A percentile compares a stretch with the other conserved stretches of the same genome.
phyloP scores from a whole-genome alignment of 176 grass and related monocot genomes.

The Chloris gayana region DNA sequence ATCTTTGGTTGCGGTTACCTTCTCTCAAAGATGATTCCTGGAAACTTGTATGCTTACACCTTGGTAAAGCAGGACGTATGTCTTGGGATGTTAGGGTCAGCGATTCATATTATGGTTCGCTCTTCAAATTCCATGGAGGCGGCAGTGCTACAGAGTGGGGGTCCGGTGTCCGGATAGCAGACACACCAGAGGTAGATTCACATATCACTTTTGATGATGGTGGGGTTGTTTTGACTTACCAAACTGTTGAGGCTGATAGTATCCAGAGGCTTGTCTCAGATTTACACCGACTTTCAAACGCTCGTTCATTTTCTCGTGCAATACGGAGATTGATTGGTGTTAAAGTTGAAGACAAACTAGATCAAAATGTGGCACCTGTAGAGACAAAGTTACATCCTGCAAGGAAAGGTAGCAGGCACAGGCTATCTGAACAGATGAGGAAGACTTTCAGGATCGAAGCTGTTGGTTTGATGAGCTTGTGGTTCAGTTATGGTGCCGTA shows the following conservation, averaged over 20 bases:
- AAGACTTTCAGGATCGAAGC: constrained; percentile 92
- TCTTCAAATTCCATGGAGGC: constrained; percentile 73
- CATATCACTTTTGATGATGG: constrained; percentile 84
- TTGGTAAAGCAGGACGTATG: constrained; percentile 82
- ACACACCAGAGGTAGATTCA: constrained; percentile 83
- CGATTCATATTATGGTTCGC: constrained; percentile 73
- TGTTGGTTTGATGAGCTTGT: constrained; percentile 87
- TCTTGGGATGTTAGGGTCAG: constrained; percentile 89
- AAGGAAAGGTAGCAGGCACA: constrained; percentile 54
- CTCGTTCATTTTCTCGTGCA: constrained; percentile 64
- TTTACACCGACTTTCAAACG: constrained; percentile 77
- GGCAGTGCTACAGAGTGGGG: constrained; percentile 71
- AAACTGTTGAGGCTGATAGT: constrained; percentile 85
- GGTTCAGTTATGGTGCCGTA: constrained; percentile 82
- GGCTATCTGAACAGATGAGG: constrained; percentile 69
- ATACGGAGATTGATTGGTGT: constrained; percentile 78
- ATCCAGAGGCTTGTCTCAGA: constrained; percentile 76
- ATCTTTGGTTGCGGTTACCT: constrained; percentile 78
- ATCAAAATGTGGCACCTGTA: constrained; percentile 39
- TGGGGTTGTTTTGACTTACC: constrained; percentile 73
- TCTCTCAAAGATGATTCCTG: constrained; percentile 72
- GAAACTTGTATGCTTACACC: constrained; percentile 72
- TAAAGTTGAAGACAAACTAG: constrained; percentile 61
- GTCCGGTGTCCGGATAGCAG: constrained; percentile 65
- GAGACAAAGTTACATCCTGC: constrained; percentile 42